phyloP scores from a whole-genome alignment of 352 stramenopile species.

The Globisporangium cylindrosporum region DNA sequence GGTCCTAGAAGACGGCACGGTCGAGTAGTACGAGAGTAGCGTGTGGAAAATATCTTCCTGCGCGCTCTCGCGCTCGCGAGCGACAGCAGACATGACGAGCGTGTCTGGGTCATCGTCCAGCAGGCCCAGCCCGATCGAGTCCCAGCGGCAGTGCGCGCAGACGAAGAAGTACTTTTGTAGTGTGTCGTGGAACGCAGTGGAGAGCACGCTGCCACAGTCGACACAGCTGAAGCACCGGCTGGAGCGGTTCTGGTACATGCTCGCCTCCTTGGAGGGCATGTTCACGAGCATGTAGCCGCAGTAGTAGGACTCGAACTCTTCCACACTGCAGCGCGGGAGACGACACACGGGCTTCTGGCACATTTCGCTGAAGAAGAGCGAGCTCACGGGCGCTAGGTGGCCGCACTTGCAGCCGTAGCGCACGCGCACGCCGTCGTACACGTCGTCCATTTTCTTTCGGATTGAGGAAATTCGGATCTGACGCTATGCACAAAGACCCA shows the following conservation, averaged over 20 bases:
- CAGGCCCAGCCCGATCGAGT: constrained; percentile 66
- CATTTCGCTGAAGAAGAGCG: constrained; percentile 77
- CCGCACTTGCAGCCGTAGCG: constrained; percentile 78
- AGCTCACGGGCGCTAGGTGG: constrained; percentile 45
- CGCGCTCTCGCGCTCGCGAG: constrained; percentile 62
- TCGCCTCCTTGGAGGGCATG: constrained; percentile 84
- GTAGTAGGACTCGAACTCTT: constrained; percentile 90
- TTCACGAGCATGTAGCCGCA: constrained; percentile 84
- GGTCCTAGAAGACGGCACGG: constrained; percentile 15
- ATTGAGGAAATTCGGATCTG: constrained; percentile 6
- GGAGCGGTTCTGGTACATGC: constrained; percentile 86
- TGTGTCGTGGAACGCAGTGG: constrained; percentile 63
- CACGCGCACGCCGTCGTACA: constrained; percentile 38
- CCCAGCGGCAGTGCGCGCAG: constrained; percentile 83
- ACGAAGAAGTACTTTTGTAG: constrained; percentile 73
- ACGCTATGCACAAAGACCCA: neutral
- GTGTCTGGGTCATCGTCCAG: constrained; percentile 79
- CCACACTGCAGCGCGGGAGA: constrained; percentile 58
- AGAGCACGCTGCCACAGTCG: constrained; percentile 56
- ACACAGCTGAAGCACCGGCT: constrained; percentile 82
- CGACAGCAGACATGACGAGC: constrained; percentile 77
- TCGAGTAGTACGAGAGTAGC: constrained; percentile 57
- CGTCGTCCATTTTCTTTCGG: constrained; percentile 5
- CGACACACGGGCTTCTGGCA: constrained; percentile 77
- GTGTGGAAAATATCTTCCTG: constrained; percentile 78